These are phyloP conservation scores for Rossbeevera mucosa DNA, from an alignment of 768 basidiomycete genomes.

Conservation along the genomic window DNA sequence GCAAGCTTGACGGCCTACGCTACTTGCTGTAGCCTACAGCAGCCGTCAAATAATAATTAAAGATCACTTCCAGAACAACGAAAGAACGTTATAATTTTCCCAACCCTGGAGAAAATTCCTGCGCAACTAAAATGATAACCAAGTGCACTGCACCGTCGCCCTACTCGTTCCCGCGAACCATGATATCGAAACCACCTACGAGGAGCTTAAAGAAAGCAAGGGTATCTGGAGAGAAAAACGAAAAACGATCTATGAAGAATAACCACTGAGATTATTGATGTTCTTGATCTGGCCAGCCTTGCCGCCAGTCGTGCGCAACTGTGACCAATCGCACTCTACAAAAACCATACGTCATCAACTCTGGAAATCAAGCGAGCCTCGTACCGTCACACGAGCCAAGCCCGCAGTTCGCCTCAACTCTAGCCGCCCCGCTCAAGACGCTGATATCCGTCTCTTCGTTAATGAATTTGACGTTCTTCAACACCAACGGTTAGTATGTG, in stretches of 20 bases:
- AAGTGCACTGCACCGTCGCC: not conserved
- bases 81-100: not conserved
- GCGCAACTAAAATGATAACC: not conserved
- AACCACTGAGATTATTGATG: conserved; percentile 31
- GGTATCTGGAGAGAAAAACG: not conserved
- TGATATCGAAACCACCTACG: not conserved
- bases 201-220: not conserved
- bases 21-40: no score
- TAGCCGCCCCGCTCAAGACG: conserved; percentile 40
- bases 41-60: no score
- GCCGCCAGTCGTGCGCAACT: conserved; percentile 43
- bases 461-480: conserved; percentile 48
- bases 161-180: not conserved
- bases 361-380: conserved; percentile 1
- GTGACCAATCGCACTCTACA: conserved; percentile 50
- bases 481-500: not conserved
- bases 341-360: not conserved
- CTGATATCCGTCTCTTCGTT: conserved; percentile 38
- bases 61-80: not conserved
- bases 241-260: conserved; percentile 17
- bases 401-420: conserved; percentile 56
- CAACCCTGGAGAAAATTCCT: not conserved
- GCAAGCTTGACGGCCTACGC: no score
- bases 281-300: conserved; percentile 33
- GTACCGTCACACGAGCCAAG: conserved; percentile 45